Conservation (phyloP, 1,139 yeast genomes). For the Martiniozyma asiatica region DNA sequence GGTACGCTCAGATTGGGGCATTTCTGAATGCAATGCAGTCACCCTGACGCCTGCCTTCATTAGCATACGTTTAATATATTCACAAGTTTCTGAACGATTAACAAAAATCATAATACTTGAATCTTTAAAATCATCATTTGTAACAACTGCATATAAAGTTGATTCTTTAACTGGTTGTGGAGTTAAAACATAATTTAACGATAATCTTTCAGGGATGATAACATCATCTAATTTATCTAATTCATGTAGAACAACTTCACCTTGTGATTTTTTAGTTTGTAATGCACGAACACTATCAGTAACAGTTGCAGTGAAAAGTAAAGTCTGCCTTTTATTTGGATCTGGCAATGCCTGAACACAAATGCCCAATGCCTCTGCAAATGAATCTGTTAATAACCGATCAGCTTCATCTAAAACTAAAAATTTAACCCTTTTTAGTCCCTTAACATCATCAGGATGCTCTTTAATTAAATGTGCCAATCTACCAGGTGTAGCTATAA, state of each 20-base stretch:
- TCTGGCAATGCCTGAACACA: slow-evolving; percentile 67
- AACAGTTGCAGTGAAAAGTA: slow-evolving; percentile 89
- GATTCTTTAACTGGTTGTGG: slow-evolving; percentile 91
- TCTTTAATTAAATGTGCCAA: slow-evolving; percentile 81
- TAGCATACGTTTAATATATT: slow-evolving; percentile 64
- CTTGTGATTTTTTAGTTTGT: slow-evolving; percentile 45
- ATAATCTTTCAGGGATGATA: slow-evolving; percentile 68
- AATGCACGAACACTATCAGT: slow-evolving; percentile 84
- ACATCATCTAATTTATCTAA: slow-evolving; percentile 60
- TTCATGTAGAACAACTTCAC: slow-evolving; percentile 64
- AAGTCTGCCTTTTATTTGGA: slow-evolving; percentile 66
- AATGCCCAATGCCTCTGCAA: slow-evolving; percentile 63
- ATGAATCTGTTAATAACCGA: slow-evolving; percentile 71
- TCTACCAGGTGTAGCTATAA: slow-evolving; percentile 96
- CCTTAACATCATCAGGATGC: slow-evolving; percentile 80
- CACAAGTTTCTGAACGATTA: slow-evolving; percentile 84
- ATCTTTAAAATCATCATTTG: slow-evolving; percentile 48
- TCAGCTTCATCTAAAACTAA: slow-evolving; percentile 96
- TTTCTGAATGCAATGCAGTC: slow-evolving; percentile 85
- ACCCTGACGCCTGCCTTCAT: slow-evolving; percentile 66
- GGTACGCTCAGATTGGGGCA: slow-evolving; percentile 87
- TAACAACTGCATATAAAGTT: slow-evolving; percentile 57
- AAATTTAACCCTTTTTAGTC: slow-evolving; percentile 63
- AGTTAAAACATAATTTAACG: slow-evolving; percentile 40
- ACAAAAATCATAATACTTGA: slow-evolving; percentile 79